phyloP scores from a whole-genome alignment of 768 basidiomycete species.

The Leccinum variicolor region DNA sequence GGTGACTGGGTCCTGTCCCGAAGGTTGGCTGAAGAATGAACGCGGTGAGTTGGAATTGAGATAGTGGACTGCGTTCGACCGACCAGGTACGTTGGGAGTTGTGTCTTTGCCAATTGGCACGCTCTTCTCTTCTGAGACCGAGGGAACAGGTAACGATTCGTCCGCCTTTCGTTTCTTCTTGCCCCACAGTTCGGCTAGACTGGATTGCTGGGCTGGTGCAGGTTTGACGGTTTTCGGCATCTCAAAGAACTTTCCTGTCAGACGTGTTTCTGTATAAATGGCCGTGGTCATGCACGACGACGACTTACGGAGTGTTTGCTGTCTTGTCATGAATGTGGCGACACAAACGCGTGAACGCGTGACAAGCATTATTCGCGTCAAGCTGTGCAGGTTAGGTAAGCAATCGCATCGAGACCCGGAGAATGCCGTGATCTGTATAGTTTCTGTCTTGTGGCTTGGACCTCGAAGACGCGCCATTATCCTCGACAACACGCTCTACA shows the following conservation, averaged over 20 bases:
- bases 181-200: constrained; percentile 71
- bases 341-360: constrained; percentile 21
- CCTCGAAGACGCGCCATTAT: background rate
- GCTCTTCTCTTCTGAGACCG: constrained; percentile 26
- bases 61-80: background rate
- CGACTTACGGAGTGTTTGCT: constrained; percentile 65
- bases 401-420: constrained; percentile 21
- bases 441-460: constrained; percentile 37
- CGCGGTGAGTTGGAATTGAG: constrained; percentile 1
- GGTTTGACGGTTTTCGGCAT: constrained; percentile 69
- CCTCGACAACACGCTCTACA: constrained; percentile 21
- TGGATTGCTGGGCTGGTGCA: constrained; percentile 74
- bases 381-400: background rate
- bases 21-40: constrained; percentile 28
- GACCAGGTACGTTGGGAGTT: constrained; percentile 7
- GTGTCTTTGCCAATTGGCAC: constrained; percentile 10
- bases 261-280: background rate
- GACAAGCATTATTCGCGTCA: constrained; percentile 17
- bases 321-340: constrained; percentile 52
- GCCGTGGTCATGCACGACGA: background rate
- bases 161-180: constrained; percentile 32
- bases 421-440: constrained; percentile 40
- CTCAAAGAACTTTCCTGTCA: constrained; percentile 66
- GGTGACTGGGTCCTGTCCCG: constrained; percentile 36
- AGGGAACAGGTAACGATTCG: constrained; percentile 19